phyloP scores from a whole-genome alignment of 2,329 filamentous ascomycete species.

The Chlorencoelia australis region DNA sequence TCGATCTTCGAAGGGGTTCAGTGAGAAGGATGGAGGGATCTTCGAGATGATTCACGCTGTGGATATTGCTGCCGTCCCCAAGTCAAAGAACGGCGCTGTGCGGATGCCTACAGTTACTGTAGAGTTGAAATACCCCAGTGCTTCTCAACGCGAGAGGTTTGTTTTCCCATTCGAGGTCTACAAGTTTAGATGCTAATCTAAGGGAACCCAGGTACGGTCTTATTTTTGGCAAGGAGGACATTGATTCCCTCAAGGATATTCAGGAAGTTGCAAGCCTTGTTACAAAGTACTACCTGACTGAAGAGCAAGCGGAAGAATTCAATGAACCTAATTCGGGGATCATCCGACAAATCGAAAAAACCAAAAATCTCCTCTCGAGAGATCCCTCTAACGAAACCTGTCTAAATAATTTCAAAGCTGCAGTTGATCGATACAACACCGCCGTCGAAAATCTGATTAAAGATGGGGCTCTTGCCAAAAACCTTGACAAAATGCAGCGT shows the following conservation, averaged over 20 bases:
- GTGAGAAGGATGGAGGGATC: slow-evolving; percentile 11
- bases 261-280: slow-evolving; percentile 59
- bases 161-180: neutral
- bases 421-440: slow-evolving; percentile 69
- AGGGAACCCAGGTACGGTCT: slow-evolving; percentile 51
- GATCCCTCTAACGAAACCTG: slow-evolving; percentile 53
- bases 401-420: slow-evolving; percentile 58
- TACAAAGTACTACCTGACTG: slow-evolving; percentile 67
- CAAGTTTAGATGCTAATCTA: neutral
- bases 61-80: slow-evolving; percentile 41
- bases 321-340: slow-evolving; percentile 64
- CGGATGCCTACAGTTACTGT: slow-evolving; percentile 40
- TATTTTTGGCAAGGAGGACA: slow-evolving; percentile 68
- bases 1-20: slow-evolving; percentile 18
- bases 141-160: slow-evolving; percentile 57
- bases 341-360: slow-evolving; percentile 57
- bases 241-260: slow-evolving; percentile 67
- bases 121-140: slow-evolving; percentile 76
- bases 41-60: slow-evolving; percentile 45
- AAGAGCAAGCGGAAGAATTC: slow-evolving; percentile 56
- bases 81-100: slow-evolving; percentile 41
- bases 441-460: slow-evolving; percentile 54
- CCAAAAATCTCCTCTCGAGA: slow-evolving; percentile 50
- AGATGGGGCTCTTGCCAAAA: slow-evolving; percentile 61
- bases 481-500: slow-evolving; percentile 58